A percentile compares a stretch with the other conserved stretches of the same genome.
phyloP scores from a whole-genome alignment of 345 rosid genomes.

The Pseudoturritis turrita region DNA sequence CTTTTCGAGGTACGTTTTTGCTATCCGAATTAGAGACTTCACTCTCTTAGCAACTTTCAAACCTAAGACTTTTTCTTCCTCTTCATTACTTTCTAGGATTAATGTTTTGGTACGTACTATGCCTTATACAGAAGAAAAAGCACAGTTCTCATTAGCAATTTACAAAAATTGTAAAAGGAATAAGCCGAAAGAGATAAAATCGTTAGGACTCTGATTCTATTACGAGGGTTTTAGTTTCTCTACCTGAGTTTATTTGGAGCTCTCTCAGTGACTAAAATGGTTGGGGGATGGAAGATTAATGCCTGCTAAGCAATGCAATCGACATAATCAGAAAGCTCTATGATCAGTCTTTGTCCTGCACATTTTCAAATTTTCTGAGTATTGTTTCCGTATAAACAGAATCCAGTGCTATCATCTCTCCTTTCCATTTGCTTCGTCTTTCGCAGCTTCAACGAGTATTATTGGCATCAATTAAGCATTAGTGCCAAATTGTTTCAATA shows the following conservation, averaged over 20 bases:
- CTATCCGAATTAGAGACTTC: background rate
- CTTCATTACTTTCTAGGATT: too few relatives aligned
- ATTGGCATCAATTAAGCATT: background rate
- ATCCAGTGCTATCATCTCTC: background rate
- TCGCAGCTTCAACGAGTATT: background rate
- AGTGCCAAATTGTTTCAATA: background rate
- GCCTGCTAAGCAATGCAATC: background rate
- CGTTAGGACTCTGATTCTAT: background rate
- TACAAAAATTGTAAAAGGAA: background rate
- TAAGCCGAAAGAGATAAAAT: background rate
- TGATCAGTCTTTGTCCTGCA: background rate
- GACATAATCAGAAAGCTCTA: background rate
- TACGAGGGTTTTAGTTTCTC: background rate
- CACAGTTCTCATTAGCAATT: background rate
- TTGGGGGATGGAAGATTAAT: background rate
- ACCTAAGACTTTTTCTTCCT: background rate
- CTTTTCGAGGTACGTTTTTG: constrained; percentile 68
- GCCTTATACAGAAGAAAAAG: background rate
- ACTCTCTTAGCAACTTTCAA: background rate
- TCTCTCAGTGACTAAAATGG: background rate
- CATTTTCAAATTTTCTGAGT: background rate
- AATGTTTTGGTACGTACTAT: too few relatives aligned
- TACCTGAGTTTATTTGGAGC: background rate
- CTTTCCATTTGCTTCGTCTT: background rate
- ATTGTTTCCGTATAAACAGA: background rate